Base-by-base conservation (phyloP, 2,329 filamentous ascomycete species). In the Neoscytalidium dimidiatum region DNA sequence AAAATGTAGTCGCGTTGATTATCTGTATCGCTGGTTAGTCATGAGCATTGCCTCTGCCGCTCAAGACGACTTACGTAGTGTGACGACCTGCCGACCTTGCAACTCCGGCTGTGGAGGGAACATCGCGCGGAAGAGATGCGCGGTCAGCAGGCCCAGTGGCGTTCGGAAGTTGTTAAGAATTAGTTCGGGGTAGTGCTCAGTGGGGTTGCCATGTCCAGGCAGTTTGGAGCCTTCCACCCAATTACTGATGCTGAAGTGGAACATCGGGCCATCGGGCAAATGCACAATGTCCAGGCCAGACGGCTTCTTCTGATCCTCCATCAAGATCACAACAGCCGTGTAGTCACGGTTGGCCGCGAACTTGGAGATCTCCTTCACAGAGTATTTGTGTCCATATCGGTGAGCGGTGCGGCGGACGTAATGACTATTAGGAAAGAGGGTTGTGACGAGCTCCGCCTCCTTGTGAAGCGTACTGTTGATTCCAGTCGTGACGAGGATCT, bases 1-100 rank as follows among this genome's bases (percentile, higher is more conserved):
- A 99, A 99, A 71, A 98, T 95, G 78, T 94, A 98, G 78, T 98
- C 94, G 68, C 94, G 90, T 81, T 97, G 94, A 71, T 97, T 97
- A 78, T 97, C 63, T 64, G 52, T 11, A 14, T 14, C 5, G 7
- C 13, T 5, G 7, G n/a, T 60, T 19, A 60, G 41, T 17, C 23
- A 21, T 21, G 31, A 19, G 9, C 5, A 11, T 17, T 19, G 43
- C 7, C 6, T 2, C 3, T 4, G 26, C 14, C 2, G 14, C 9
- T 7, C 4, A 11, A 17, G 2, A 23, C 5, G 3, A 64, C 63
- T 64, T 53, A 64, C 63, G 93, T 61, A 97, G 80, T 0, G 94
- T 97, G 8, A 97, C 88, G 1, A 97, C 94, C 73, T 97, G 94
- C 26, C 94, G 84, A 4, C 94, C 94, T 69, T 90, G 85, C 5